phyloP scores from a whole-genome alignment of 1,284 basidiomycete species.

The Anthracocystis panici-leucophaei region DNA sequence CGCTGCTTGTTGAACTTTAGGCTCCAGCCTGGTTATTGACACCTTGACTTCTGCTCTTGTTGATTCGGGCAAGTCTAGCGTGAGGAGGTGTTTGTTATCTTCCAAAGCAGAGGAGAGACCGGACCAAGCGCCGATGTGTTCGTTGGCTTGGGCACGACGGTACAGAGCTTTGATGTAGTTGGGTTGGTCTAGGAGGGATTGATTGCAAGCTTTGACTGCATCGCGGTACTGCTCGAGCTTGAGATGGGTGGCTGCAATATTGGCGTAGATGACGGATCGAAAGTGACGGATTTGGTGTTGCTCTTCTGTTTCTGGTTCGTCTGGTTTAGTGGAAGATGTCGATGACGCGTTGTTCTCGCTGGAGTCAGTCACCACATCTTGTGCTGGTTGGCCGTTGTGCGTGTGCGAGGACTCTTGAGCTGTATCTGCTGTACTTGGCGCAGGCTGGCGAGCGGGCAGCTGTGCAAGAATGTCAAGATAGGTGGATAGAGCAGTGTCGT shows the following conservation, averaged over 20 bases:
- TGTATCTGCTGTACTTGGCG: background rate
- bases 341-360: background rate
- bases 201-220: conserved; percentile 80
- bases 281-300: conserved; percentile 35
- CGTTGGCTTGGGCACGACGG: conserved; percentile 85
- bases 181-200: conserved; percentile 84
- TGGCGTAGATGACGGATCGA: conserved; percentile 75
- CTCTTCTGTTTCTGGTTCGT: conserved; percentile 30
- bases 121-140: conserved; percentile 83
- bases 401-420: background rate
- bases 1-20: conserved; percentile 79
- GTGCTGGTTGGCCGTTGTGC: background rate
- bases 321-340: background rate
- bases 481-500: conserved; percentile 46
- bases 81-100: conserved; percentile 77
- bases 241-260: conserved; percentile 82
- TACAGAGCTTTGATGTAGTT: conserved; percentile 88
- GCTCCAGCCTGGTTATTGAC: conserved; percentile 70
- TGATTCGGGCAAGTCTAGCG: conserved; percentile 75
- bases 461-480: conserved; percentile 54
- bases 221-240: conserved; percentile 75
- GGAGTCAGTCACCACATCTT: background rate
- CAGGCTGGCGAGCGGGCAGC: conserved; percentile 32
- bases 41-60: conserved; percentile 67
- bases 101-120: conserved; percentile 84